These are phyloP conservation scores for Candida tetrigidarum DNA, from an alignment of 1,139 yeast species.

Conservation along the genomic window DNA sequence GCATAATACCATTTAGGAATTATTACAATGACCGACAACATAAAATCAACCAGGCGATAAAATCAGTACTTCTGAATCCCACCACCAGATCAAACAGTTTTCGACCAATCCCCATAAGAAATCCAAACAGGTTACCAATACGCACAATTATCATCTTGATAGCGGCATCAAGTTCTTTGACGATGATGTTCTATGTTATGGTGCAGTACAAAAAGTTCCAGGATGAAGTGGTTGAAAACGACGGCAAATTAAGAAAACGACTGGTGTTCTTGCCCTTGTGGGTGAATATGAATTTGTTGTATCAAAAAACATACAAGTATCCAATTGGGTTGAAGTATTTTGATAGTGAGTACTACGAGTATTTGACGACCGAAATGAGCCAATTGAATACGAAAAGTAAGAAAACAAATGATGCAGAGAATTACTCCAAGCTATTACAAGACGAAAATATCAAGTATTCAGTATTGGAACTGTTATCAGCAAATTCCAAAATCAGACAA, in stretches of 20 bases:
- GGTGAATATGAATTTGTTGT: conserved; percentile 33
- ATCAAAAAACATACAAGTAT: conserved; percentile 23
- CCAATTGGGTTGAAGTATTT: conserved; percentile 31
- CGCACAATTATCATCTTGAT: conserved; percentile 27
- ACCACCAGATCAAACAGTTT: conserved; percentile 1
- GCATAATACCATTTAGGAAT: background rate
- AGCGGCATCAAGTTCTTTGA: conserved; percentile 26
- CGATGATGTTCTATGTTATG: conserved; percentile 29
- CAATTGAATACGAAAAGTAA: conserved; percentile 12
- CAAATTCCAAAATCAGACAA: conserved; percentile 25
- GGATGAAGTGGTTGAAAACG: conserved; percentile 13
- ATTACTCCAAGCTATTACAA: conserved; percentile 22
- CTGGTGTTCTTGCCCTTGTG: conserved; percentile 36
- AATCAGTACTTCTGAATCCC: conserved; percentile 6
- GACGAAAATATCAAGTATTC: conserved; percentile 29
- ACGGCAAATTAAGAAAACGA: conserved; percentile 10
- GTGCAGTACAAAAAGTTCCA: conserved; percentile 25
- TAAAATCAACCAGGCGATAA: conserved; percentile 10
- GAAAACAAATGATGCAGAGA: conserved; percentile 14
- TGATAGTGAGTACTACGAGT: conserved; percentile 26
- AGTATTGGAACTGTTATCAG: conserved; percentile 33
- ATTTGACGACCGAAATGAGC: conserved; percentile 21
- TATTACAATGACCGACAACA: conserved; percentile 1
- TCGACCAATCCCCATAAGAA: background rate
- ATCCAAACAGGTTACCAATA: conserved; percentile 20